A percentile compares a stretch with the other conserved stretches of the same genome.
These are phyloP conservation scores for Neoboletus subvelutipes DNA, from an alignment of 768 basidiomycete species.

Conservation along the genomic window DNA sequence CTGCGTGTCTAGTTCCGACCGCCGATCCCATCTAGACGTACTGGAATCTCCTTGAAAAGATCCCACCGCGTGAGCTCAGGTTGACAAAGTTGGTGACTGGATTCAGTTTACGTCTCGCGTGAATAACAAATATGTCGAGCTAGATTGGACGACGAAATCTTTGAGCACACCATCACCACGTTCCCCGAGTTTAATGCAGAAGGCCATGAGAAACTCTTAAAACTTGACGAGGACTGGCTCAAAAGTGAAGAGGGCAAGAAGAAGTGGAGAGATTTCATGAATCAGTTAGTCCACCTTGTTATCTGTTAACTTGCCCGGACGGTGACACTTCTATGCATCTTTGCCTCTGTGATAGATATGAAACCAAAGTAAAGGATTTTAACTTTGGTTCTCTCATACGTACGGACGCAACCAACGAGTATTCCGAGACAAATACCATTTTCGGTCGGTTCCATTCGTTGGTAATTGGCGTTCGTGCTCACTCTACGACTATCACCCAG, in stretches of 20 bases:
- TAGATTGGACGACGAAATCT: conserved; percentile 91
- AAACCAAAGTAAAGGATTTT: conserved; percentile 87
- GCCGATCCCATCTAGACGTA: conserved; percentile 63
- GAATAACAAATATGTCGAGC: conserved; percentile 20
- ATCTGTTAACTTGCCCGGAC: not conserved
- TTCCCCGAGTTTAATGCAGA: conserved; percentile 78
- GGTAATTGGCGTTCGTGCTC: conserved; percentile 6
- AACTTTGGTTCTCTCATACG: conserved; percentile 97
- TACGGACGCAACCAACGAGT: conserved; percentile 74
- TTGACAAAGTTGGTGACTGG: conserved; percentile 68
- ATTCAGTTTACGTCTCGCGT: conserved; percentile 1
- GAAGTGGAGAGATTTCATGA: conserved; percentile 87
- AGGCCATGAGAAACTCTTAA: conserved; percentile 45
- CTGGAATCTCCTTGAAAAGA: conserved; percentile 87
- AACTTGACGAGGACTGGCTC: conserved; percentile 89
- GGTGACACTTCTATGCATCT: not conserved
- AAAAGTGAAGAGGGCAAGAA: conserved; percentile 87
- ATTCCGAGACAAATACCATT: conserved; percentile 89
- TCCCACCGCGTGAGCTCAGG: conserved; percentile 71
- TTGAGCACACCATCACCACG: conserved; percentile 62
- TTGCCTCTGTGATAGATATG: conserved; percentile 55
- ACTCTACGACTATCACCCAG: conserved; percentile 11
- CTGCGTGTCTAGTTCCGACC: conserved; percentile 7
- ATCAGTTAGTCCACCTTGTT: conserved; percentile 45
- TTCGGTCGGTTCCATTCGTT: conserved; percentile 58